These are phyloP conservation scores for Lactifluus volemus DNA, from an alignment of 768 basidiomycete genomes.

Conservation along the genomic window DNA sequence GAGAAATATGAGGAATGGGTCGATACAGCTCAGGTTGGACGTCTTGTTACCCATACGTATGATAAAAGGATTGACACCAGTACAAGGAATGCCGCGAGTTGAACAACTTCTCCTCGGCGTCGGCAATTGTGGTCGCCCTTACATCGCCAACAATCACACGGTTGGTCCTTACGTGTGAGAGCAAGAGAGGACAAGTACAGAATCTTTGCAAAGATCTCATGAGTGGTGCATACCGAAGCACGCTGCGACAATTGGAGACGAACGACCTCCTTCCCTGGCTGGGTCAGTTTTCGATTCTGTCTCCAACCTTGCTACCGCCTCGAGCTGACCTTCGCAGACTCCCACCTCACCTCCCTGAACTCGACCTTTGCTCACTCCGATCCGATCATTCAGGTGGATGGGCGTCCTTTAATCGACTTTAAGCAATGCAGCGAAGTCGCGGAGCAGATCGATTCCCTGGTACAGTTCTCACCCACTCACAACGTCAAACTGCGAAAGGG, in stretches of 20 bases:
- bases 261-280: conserved; percentile 4
- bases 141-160: background rate
- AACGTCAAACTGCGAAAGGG: background rate
- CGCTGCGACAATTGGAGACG: background rate
- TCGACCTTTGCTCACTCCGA: background rate
- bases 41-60: background rate
- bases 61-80: background rate
- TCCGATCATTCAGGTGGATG: background rate
- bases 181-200: background rate
- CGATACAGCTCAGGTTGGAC: conserved; percentile 3
- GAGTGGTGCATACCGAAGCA: background rate
- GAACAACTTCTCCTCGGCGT: conserved; percentile 9
- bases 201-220: background rate
- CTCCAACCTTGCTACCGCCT: background rate
- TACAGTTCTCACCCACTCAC: conserved; percentile 1
- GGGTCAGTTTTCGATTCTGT: background rate
- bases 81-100: background rate
- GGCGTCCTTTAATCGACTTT: conserved; percentile 2
- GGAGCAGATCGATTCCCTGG: conserved; percentile 1
- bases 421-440: background rate
- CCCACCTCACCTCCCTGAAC: background rate
- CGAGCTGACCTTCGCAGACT: background rate
- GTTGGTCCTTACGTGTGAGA: conserved; percentile 6
- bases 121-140: conserved; percentile 7
- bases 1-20: conserved; percentile 7